phyloP scores from a whole-genome alignment of 1,284 basidiomycete species.

The Cutaneotrichosporon dermatis region DNA sequence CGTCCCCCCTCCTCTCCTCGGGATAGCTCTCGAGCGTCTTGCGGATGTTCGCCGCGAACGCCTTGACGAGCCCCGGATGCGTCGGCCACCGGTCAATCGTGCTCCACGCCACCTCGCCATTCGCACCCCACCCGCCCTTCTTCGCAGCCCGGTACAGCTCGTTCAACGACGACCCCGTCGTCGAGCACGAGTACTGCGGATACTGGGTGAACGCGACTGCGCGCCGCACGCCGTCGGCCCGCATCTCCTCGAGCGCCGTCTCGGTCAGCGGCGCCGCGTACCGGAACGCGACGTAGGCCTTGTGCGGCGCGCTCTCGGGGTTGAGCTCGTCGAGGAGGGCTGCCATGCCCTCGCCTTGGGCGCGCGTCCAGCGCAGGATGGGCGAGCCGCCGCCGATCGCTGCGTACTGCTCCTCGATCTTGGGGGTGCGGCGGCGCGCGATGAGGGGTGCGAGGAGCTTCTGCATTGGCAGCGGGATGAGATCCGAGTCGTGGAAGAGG shows the following conservation, averaged over 20 bases:
- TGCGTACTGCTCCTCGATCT: conserved; percentile 90
- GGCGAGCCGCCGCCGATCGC: conserved; percentile 97
- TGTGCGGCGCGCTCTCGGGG: conserved; percentile 90
- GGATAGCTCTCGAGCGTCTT: conserved; percentile 77
- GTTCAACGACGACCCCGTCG: conserved; percentile 94
- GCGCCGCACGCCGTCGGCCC: conserved; percentile 81
- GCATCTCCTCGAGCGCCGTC: conserved; percentile 77
- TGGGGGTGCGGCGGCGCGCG: conserved; percentile 83
- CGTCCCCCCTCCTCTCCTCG: conserved; percentile 61
- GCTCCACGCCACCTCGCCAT: conserved; percentile 79
- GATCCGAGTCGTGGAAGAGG: conserved; percentile 89
- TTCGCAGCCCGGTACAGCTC: conserved; percentile 65
- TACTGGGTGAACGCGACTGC: conserved; percentile 98
- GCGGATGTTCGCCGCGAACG: conserved; percentile 84
- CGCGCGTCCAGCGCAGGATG: conserved; percentile 84
- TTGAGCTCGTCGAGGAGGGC: conserved; percentile 86
- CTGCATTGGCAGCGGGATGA: conserved; percentile 95
- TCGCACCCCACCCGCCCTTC: conserved; percentile 52
- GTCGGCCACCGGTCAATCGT: conserved; percentile 98
- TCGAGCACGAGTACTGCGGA: conserved; percentile 97
- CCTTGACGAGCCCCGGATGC: conserved; percentile 87
- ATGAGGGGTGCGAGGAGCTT: conserved; percentile 80
- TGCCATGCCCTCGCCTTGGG: conserved; percentile 88
- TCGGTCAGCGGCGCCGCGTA: conserved; percentile 88
- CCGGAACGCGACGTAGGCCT: conserved; percentile 90